Conservation (phyloP, 179 eudicot genomes). For the Beta lomatogona region DNA sequence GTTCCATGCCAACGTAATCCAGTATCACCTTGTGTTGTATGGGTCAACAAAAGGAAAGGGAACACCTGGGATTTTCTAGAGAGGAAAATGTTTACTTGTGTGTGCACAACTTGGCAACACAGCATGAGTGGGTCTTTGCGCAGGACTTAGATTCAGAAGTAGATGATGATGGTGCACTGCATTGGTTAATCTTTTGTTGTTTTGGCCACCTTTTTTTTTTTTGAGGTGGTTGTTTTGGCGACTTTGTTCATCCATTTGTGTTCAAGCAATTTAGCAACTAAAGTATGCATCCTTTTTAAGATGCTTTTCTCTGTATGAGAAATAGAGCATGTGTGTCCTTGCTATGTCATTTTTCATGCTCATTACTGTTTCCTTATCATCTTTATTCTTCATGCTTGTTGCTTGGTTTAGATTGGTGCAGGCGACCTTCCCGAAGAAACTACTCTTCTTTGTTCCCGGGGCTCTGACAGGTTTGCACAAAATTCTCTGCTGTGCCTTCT, state of each 20-base stretch:
- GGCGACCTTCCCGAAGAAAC: slow-evolving; percentile 95
- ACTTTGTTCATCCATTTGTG: background rate
- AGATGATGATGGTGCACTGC: background rate
- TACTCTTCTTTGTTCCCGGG: slow-evolving; percentile 79
- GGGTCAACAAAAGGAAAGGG: background rate
- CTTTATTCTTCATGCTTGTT: too few species aligned
- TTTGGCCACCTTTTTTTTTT: background rate
- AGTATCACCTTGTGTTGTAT: too few species aligned
- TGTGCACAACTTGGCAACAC: background rate
- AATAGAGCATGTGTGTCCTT: background rate
- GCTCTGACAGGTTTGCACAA: slow-evolving; percentile 81
- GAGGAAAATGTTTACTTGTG: background rate
- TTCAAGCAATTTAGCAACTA: background rate
- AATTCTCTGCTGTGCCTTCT: slow-evolving; percentile 19
- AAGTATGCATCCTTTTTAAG: background rate
- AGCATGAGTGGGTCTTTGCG: background rate
- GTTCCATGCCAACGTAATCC: background rate
- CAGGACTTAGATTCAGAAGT: background rate
- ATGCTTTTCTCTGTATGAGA: background rate
- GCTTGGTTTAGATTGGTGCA: slow-evolving; percentile 81
- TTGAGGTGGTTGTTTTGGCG: background rate
- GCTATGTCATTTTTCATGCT: slow-evolving; percentile 1
- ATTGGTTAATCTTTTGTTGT: background rate
- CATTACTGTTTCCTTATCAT: slow-evolving; percentile 4
- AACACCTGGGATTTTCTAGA: background rate